Evolutionary conservation across 805 yeast genomes (phyloP).

Genomic region (Maudiozyma pseudohumilis): DNA sequence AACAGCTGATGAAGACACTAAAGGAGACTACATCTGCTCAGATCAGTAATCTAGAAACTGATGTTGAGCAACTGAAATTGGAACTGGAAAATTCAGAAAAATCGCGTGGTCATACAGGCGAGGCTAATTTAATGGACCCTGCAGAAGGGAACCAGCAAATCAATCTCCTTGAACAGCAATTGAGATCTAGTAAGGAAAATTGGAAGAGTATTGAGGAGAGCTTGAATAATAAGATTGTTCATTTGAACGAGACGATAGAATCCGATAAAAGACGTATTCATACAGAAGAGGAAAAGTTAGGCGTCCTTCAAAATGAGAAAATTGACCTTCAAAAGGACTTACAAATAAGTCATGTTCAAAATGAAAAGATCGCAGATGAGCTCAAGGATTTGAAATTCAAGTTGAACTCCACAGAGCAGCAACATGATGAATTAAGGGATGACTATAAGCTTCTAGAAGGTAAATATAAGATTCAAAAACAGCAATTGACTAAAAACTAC

Average conservation of each 20-base stretch:
- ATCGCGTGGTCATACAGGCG: background rate
- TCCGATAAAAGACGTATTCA: background rate
- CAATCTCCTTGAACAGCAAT: conserved; percentile 55
- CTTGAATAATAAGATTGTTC: conserved; percentile 37
- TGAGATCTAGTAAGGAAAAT: conserved; percentile 64
- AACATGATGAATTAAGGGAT: conserved; percentile 17
- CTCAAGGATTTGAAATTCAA: background rate
- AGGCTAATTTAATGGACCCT: background rate
- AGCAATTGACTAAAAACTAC: conserved; percentile 12
- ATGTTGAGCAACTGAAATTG: conserved; percentile 57
- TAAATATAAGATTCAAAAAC: conserved; percentile 21
- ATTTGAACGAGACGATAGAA: conserved; percentile 3
- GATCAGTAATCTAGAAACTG: conserved; percentile 51
- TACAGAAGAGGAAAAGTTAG: conserved; percentile 2
- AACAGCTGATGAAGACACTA: conserved; percentile 15
- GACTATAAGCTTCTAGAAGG: conserved; percentile 22
- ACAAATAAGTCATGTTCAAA: background rate
- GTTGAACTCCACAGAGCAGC: background rate
- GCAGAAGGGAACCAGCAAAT: background rate
- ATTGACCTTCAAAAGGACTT: background rate
- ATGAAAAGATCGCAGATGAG: background rate
- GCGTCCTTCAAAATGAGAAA: conserved; percentile 7
- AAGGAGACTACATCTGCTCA: conserved; percentile 34
- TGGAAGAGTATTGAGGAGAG: conserved; percentile 76
- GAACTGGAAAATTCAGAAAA: conserved; percentile 39